Evolutionary conservation across 176 grass and related monocot genomes (phyloP).

Genomic region (Saccharum spontaneum): DNA sequence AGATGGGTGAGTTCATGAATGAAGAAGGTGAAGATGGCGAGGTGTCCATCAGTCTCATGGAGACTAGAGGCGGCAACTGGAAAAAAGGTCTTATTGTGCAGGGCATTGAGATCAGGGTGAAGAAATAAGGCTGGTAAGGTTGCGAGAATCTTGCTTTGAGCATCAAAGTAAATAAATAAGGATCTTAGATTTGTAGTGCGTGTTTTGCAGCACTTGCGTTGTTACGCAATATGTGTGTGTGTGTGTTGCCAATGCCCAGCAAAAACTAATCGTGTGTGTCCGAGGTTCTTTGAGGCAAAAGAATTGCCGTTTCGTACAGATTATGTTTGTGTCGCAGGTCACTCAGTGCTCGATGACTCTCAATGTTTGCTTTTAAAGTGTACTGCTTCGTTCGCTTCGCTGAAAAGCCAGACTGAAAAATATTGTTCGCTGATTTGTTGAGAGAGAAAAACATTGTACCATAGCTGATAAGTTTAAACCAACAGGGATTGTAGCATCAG

Average conservation of each 20-base stretch:
- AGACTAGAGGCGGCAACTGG: conserved; percentile 11
- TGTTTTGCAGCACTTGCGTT: neutral
- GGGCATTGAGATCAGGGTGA: conserved; percentile 66
- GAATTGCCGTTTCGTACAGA: neutral
- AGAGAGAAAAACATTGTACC: too few species aligned
- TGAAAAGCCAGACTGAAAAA: too few species aligned
- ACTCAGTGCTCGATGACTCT: neutral
- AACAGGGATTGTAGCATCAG: neutral
- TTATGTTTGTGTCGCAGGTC: too few species aligned
- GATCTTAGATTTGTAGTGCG: neutral
- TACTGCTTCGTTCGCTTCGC: too few species aligned
- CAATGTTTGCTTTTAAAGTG: neutral
- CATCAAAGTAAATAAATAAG: neutral
- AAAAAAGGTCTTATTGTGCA: conserved; percentile 56
- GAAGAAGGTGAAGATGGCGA: conserved; percentile 44
- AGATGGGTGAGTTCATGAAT: conserved; percentile 57
- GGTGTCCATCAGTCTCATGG: conserved; percentile 40
- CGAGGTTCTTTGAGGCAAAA: neutral
- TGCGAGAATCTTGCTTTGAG: neutral
- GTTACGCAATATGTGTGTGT: too few species aligned
- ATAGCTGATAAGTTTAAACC: too few species aligned
- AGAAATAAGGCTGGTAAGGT: conserved; percentile 15
- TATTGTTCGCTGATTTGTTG: too few species aligned
- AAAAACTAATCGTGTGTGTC: neutral
- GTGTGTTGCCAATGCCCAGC: neutral